These are phyloP conservation scores for Jaapia argillacea DNA, from an alignment of 768 basidiomycete species.

Conservation along the genomic window DNA sequence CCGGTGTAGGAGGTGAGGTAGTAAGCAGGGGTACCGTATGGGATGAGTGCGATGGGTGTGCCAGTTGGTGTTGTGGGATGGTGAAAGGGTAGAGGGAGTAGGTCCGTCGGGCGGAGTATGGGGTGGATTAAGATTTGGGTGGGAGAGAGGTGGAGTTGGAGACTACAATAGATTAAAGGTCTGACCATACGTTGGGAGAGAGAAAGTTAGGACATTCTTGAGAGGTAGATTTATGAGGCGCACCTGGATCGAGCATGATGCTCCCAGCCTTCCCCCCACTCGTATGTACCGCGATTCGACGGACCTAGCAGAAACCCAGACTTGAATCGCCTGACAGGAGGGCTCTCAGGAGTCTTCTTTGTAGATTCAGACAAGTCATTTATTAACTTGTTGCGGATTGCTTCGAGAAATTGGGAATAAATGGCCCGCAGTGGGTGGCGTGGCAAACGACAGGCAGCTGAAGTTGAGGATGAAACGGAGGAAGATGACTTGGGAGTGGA, in stretches of 20 bases:
- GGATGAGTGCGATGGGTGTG: constrained; percentile 60
- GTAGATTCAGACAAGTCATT: constrained; percentile 42
- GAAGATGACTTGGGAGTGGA: constrained; percentile 6
- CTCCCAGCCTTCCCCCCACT: constrained; percentile 64
- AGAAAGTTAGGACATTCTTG: constrained; percentile 5
- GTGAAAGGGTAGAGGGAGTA: constrained; percentile 33
- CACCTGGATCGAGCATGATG: constrained; percentile 40
- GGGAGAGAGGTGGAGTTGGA: constrained; percentile 40
- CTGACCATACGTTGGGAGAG: constrained; percentile 22
- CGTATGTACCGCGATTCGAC: constrained; percentile 28
- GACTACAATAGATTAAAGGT: constrained; percentile 48
- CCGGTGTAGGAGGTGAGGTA: constrained; percentile 63
- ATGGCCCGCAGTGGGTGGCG: constrained; percentile 31
- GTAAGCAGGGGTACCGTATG: constrained; percentile 64
- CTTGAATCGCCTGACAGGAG: constrained; percentile 39
- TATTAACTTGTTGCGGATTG: constrained; percentile 44
- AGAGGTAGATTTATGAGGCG: constrained; percentile 2
- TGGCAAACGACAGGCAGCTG: constrained; percentile 25
- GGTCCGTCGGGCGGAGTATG: constrained; percentile 44
- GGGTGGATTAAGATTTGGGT: constrained; percentile 58
- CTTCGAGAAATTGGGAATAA: constrained; percentile 44
- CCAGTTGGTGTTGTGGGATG: constrained; percentile 40
- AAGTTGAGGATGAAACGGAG: neutral
- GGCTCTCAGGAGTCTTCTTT: constrained; percentile 17
- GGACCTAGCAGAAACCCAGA: constrained; percentile 56